Evolutionary conservation across 2,329 filamentous ascomycete genomes (phyloP).

Genomic region (Ramichloridium luteum): DNA sequence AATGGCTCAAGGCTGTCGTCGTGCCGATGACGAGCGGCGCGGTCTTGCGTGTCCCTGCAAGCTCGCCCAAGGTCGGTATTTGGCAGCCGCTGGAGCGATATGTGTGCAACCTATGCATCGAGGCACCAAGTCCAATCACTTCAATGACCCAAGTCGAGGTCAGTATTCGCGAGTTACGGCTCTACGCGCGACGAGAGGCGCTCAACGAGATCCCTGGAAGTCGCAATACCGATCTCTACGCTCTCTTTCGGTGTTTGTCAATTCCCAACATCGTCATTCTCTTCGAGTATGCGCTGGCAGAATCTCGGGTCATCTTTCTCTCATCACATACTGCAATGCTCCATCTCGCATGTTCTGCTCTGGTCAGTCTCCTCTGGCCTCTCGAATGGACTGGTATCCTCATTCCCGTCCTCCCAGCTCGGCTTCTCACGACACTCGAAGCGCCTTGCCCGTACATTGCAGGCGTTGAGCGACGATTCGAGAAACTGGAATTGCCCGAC

Average conservation of each 20-base stretch:
- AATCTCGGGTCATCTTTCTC: constrained; percentile 89
- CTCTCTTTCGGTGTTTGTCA: constrained; percentile 78
- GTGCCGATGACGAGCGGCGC: constrained; percentile 89
- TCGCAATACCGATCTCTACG: constrained; percentile 83
- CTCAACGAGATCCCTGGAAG: constrained; percentile 86
- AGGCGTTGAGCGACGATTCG: constrained; percentile 85
- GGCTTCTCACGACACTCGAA: constrained; percentile 79
- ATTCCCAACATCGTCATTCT: constrained; percentile 85
- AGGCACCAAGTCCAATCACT: constrained; percentile 80
- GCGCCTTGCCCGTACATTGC: constrained; percentile 96
- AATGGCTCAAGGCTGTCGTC: constrained; percentile 89
- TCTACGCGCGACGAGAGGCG: constrained; percentile 89
- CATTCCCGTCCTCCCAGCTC: constrained; percentile 79
- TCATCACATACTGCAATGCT: constrained; percentile 96
- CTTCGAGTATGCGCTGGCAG: constrained; percentile 84
- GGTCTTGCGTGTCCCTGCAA: constrained; percentile 70
- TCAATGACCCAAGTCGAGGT: constrained; percentile 95
- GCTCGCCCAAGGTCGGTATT: constrained; percentile 77
- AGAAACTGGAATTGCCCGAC: constrained; percentile 72
- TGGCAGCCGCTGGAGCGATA: constrained; percentile 97
- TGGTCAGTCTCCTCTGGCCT: constrained; percentile 76
- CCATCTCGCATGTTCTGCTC: constrained; percentile 79
- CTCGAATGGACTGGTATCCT: constrained; percentile 89
- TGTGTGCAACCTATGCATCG: constrained; percentile 90
- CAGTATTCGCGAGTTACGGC: constrained; percentile 71